Evolutionary conservation across 306 rosid genomes (phyloP), one percentile per base, ranked within the genome.

Genomic region (Ceratonia siliqua): DNA sequence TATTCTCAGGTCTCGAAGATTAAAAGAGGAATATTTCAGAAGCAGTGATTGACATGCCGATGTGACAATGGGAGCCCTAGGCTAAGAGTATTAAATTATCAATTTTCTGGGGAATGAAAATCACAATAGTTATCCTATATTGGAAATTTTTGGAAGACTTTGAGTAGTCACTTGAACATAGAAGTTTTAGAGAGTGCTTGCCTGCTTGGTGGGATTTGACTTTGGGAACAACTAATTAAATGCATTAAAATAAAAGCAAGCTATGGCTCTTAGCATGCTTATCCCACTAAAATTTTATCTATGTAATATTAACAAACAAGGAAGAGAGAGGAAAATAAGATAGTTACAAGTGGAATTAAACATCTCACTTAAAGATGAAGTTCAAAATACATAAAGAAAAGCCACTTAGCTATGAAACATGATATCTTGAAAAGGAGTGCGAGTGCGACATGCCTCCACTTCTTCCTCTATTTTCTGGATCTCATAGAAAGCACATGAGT

Each of bases 181-280:
- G 25, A 75, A 55, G 43, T 15, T 68, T 5, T 78, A 62, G 62
- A 20, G 20, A 76, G 77, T 76, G 46, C 58, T 72, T 38, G 33
- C 72, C 49, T 76, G 46, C 58, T 72, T 38, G 33, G 75, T 57
- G 76, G 78, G 58, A 76, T 71, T 75, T 78, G 80, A 73, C 83
- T 82, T 48, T 50, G 39, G 63, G 52, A 64, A 42, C 72, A 73
- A 66, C 1, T 58, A 50, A 21, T 50, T 36, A 41, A 50, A 50
- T 57, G 73, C 50, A 67, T 18, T 25, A 52, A 62, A 75, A 20
- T 4, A n/a, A 62, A 41, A 21, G 35, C 68, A 61, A 73, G 59
- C 65, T 25, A 48, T 61, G 68, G 62, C 27, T 81, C 33, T 21
- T 22, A 17, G 9, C 32, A 21, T 33, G 43, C 73, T 6, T 56